Evolutionary conservation across 192 early-diverging fungal species (phyloP).

Genomic region (Coemansia biformis): DNA sequence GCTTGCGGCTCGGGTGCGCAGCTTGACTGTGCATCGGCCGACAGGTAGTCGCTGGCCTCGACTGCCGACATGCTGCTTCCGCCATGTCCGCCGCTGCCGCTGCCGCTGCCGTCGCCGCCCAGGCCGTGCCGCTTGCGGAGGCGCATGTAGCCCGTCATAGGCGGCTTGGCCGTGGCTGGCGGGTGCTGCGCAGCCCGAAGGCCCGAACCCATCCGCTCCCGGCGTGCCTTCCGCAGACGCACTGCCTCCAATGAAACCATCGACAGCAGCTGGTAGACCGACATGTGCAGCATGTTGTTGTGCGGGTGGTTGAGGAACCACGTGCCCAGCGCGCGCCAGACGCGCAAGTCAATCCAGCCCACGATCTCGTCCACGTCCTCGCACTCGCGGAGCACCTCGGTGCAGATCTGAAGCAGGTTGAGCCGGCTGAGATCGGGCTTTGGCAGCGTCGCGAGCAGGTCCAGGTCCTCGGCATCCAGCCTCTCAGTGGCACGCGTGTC

Average conservation of each 20-base stretch:
- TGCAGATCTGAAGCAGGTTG: conserved; percentile 31
- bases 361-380: conserved; percentile 39
- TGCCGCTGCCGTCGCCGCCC: not conserved
- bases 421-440: conserved; percentile 38
- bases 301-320: conserved; percentile 51
- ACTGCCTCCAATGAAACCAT: conserved; percentile 37
- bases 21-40: conserved; percentile 2
- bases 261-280: conserved; percentile 41
- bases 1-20: conserved; percentile 2
- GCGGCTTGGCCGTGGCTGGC: not conserved
- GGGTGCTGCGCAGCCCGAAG: not conserved
- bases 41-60: conserved; percentile 8
- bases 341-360: conserved; percentile 49
- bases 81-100: not conserved
- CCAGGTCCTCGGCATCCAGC: conserved; percentile 37
- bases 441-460: conserved; percentile 30
- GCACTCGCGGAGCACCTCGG: conserved; percentile 43
- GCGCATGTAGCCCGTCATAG: not conserved
- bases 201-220: conserved; percentile 3
- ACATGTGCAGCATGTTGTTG: conserved; percentile 45
- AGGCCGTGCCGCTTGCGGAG: not conserved
- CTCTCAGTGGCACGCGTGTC: conserved; percentile 16
- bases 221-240: conserved; percentile 25
- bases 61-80: not conserved
- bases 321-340: conserved; percentile 42